phyloP scores from a whole-genome alignment of 495 filamentous ascomycete genomes.

The Aspergillus bertholletiae region DNA sequence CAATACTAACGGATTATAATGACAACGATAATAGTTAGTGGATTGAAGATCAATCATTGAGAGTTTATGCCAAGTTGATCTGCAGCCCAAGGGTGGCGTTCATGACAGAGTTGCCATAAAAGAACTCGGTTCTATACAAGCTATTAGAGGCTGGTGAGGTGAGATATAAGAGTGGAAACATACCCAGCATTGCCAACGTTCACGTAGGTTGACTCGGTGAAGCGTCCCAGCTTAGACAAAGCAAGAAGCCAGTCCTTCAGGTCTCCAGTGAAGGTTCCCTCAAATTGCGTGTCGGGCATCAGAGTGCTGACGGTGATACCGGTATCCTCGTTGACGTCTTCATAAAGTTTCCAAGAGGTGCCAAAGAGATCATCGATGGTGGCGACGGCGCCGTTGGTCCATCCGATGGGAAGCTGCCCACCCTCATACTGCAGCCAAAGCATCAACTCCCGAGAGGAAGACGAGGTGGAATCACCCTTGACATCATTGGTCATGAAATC shows the following conservation, averaged over 20 bases:
- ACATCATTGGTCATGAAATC: conserved; percentile 35
- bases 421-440: conserved; percentile 38
- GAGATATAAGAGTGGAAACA: conserved; percentile 4
- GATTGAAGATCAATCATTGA: not conserved
- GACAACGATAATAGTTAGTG: no score
- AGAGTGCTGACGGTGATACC: conserved; percentile 35
- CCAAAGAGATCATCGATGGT: conserved; percentile 32
- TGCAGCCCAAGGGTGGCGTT: conserved; percentile 25
- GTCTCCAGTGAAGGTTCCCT: conserved; percentile 31
- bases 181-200: conserved; percentile 38
- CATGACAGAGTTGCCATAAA: conserved; percentile 30
- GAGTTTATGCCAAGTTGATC: conserved; percentile 13
- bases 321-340: conserved; percentile 26
- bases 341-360: conserved; percentile 34
- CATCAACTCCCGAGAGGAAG: conserved; percentile 34
- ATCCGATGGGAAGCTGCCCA: conserved; percentile 36
- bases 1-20: no score
- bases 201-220: conserved; percentile 25
- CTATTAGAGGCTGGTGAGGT: not conserved
- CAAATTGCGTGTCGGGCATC: conserved; percentile 29
- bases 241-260: conserved; percentile 37
- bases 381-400: conserved; percentile 19
- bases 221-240: conserved; percentile 23
- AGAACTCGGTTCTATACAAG: conserved; percentile 28
- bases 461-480: conserved; percentile 27